A percentile compares a stretch with the other conserved stretches of the same genome.
These are phyloP conservation scores for Colletotrichum liriopes DNA, from an alignment of 2,329 filamentous ascomycete genomes.

Conservation along the genomic window DNA sequence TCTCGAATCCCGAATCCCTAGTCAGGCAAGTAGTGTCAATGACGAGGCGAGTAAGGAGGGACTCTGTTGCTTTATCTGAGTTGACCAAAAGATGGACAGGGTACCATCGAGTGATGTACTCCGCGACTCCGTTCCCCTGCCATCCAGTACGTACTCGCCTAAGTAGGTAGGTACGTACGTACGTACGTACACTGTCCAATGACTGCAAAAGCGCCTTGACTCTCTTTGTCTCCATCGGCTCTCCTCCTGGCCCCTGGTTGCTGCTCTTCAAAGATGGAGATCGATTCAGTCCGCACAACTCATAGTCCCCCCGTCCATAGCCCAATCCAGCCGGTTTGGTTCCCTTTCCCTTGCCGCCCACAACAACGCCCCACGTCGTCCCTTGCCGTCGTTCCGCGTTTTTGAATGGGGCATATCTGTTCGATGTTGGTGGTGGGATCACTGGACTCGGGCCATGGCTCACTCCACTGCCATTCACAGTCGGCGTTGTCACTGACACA, in stretches of 20 bases:
- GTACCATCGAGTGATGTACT: not conserved
- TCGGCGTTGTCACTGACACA: slow-evolving; percentile 23
- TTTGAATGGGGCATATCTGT: slow-evolving; percentile 21
- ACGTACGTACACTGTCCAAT: not conserved
- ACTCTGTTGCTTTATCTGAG: not conserved
- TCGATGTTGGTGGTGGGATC: slow-evolving; percentile 14
- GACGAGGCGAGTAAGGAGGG: not conserved
- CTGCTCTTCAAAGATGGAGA: slow-evolving; percentile 1
- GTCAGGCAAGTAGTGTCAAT: slow-evolving; percentile 3
- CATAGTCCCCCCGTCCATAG: not conserved
- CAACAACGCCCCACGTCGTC: slow-evolving; percentile 9
- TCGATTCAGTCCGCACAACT: not conserved
- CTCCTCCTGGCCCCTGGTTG: not conserved
- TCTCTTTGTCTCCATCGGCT: not conserved
- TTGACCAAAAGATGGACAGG: not conserved
- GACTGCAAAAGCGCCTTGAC: not conserved
- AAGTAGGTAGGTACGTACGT: not conserved
- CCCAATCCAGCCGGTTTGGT: slow-evolving; percentile 7
- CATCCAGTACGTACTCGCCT: not conserved
- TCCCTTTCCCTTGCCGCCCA: slow-evolving; percentile 1
- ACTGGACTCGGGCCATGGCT: slow-evolving; percentile 13
- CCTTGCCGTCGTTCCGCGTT: slow-evolving; percentile 35
- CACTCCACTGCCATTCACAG: not conserved
- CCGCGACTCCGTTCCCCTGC: not conserved
- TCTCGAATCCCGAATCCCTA: slow-evolving; percentile 12